Evolutionary conservation across 371 early-diverging fungal genomes (phyloP).

Genomic region (Circinella minor): DNA sequence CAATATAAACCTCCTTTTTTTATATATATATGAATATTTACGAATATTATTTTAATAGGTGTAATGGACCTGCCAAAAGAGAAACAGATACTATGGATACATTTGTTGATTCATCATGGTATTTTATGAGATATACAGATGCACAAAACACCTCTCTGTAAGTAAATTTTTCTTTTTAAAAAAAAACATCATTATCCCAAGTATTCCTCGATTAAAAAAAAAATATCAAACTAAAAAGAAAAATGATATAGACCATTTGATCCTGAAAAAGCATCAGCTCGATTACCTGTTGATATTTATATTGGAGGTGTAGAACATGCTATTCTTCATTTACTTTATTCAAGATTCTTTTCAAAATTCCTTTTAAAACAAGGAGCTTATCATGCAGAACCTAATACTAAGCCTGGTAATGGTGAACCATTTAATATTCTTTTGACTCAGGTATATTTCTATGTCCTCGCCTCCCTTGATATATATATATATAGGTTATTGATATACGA

Average conservation of each 20-base stretch:
- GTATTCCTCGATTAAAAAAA: too few relatives aligned
- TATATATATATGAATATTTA: not conserved
- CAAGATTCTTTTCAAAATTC: conserved; percentile 90
- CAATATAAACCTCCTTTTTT: too few relatives aligned
- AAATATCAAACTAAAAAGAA: not conserved
- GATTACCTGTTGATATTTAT: conserved; percentile 90
- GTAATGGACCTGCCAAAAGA: conserved; percentile 73
- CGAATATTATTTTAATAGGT: conserved; percentile 38
- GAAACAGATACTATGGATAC: conserved; percentile 97
- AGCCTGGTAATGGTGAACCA: conserved; percentile 77
- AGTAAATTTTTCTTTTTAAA: not conserved
- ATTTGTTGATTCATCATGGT: conserved; percentile 97
- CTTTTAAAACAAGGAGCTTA: conserved; percentile 62
- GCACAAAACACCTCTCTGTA: conserved; percentile 66
- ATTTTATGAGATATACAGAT: conserved; percentile 87
- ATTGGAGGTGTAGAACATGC: conserved; percentile 96
- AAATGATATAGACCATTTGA: conserved; percentile 58
- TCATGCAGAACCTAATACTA: conserved; percentile 34
- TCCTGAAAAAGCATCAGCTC: conserved; percentile 55
- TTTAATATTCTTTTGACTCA: conserved; percentile 86
- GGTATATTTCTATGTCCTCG: conserved; percentile 30
- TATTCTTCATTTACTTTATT: conserved; percentile 92
- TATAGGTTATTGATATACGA: not conserved
- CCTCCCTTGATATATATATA: not conserved
- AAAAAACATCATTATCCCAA: not conserved